Percentiles rank a stretch among this genome's conserved stretches.
Conservation (phyloP, 768 basidiomycete species). For the Dendrothele bispora region DNA sequence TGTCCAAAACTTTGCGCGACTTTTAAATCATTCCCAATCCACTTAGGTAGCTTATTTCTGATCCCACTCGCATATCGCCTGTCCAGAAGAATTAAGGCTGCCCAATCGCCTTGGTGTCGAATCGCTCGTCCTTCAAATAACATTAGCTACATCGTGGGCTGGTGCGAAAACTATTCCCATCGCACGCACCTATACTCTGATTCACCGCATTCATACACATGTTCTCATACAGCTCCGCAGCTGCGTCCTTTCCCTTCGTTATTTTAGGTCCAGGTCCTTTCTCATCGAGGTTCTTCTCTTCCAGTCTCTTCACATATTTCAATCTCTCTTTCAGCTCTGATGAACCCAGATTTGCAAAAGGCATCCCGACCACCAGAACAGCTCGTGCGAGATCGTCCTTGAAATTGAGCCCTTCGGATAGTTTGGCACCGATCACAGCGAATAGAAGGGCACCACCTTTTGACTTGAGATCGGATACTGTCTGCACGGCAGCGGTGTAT, state of each 20-base stretch:
- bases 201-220: constrained; percentile 95
- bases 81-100: constrained; percentile 86
- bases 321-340: constrained; percentile 90
- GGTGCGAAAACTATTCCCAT: constrained; percentile 20
- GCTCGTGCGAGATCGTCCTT: constrained; percentile 81
- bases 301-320: constrained; percentile 75
- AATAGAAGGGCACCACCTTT: constrained; percentile 78
- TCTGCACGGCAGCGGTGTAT: constrained; percentile 57
- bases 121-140: constrained; percentile 77
- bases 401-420: constrained; percentile 90
- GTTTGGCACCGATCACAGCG: constrained; percentile 94
- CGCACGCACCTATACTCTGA: constrained; percentile 95
- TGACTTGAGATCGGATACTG: constrained; percentile 11
- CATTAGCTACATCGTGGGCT: constrained; percentile 2
- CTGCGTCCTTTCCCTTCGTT: constrained; percentile 55
- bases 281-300: constrained; percentile 33
- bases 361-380: constrained; percentile 86
- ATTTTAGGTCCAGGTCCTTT: constrained; percentile 29
- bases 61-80: constrained; percentile 76
- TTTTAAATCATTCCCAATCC: constrained; percentile 72
- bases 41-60: constrained; percentile 80
- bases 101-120: constrained; percentile 90
- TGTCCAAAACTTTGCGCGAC: constrained; percentile 70
- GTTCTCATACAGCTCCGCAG: constrained; percentile 84
- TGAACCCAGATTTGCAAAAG: constrained; percentile 91